phyloP scores from a whole-genome alignment of 164 flowering plant genomes.

The Vitis riparia region DNA sequence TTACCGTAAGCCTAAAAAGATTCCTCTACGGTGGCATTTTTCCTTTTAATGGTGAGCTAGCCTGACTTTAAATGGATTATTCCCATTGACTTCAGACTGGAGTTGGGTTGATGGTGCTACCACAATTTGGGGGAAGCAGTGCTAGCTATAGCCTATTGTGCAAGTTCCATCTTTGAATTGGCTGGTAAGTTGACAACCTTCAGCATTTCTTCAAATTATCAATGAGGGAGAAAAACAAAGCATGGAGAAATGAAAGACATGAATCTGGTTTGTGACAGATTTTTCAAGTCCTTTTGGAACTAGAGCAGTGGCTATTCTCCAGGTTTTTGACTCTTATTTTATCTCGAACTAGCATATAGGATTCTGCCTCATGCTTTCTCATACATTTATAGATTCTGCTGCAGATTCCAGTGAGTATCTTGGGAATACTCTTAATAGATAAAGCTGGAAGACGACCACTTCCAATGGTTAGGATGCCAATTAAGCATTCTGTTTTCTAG shows the following conservation, averaged over 20 bases:
- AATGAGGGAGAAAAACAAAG: background rate
- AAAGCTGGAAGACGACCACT: conserved; percentile 76
- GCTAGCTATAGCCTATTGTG: conserved; percentile 39
- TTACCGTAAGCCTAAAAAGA: background rate
- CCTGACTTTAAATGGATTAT: no score
- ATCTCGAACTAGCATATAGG: background rate
- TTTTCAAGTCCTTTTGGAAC: conserved; percentile 69
- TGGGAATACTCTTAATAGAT: conserved; percentile 75
- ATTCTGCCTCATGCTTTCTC: background rate
- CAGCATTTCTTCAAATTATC: background rate
- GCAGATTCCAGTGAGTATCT: conserved; percentile 68
- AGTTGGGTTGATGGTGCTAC: conserved; percentile 43
- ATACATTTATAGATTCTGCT: conserved; percentile 4
- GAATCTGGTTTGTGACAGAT: conserved; percentile 38
- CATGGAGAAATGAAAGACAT: background rate
- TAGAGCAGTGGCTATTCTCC: conserved; percentile 63
- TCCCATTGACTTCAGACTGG: conserved; percentile 33
- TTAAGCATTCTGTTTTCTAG: background rate
- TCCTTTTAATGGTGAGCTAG: no score
- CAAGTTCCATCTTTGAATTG: conserved; percentile 36
- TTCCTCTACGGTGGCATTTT: no score
- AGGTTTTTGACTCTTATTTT: conserved; percentile 38
- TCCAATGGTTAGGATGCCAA: conserved; percentile 49
- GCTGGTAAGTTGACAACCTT: conserved; percentile 29
- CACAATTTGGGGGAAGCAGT: conserved; percentile 44